Evolutionary conservation across 2,329 filamentous ascomycete genomes (phyloP).

Genomic region (Emergomyces pasteurianus): DNA sequence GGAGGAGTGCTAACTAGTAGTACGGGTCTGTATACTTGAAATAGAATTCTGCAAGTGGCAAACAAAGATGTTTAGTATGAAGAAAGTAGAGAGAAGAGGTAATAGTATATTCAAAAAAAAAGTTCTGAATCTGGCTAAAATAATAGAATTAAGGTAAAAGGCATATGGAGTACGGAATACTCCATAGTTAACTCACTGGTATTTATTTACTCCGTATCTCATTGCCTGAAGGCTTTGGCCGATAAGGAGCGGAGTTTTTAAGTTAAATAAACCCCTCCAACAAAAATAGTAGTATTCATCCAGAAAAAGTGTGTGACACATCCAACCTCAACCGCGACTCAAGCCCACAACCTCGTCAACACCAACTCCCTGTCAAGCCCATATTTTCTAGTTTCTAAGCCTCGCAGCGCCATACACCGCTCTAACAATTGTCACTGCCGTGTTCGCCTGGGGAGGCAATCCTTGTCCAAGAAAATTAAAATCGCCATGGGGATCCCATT

Average conservation of each 20-base stretch:
- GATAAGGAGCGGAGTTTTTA: not conserved
- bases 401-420: not conserved
- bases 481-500: constrained; percentile 30
- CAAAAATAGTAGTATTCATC: not conserved
- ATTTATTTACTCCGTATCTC: too few species aligned
- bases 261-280: not conserved
- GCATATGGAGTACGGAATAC: too few species aligned
- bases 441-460: not conserved
- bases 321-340: not conserved
- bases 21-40: too few species aligned
- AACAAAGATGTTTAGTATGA: too few species aligned
- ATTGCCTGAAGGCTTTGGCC: too few species aligned
- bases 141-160: too few species aligned
- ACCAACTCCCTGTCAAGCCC: not conserved
- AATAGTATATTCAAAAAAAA: too few species aligned
- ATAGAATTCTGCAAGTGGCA: too few species aligned
- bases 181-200: too few species aligned
- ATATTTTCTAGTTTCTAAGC: not conserved
- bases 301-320: not conserved
- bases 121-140: too few species aligned
- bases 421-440: not conserved
- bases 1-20: too few species aligned
- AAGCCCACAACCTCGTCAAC: not conserved
- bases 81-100: too few species aligned
- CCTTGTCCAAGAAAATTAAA: not conserved